Evolutionary conservation across 2,329 filamentous ascomycete species (phyloP).

Genomic region (Hymenoscyphus infarciens): DNA sequence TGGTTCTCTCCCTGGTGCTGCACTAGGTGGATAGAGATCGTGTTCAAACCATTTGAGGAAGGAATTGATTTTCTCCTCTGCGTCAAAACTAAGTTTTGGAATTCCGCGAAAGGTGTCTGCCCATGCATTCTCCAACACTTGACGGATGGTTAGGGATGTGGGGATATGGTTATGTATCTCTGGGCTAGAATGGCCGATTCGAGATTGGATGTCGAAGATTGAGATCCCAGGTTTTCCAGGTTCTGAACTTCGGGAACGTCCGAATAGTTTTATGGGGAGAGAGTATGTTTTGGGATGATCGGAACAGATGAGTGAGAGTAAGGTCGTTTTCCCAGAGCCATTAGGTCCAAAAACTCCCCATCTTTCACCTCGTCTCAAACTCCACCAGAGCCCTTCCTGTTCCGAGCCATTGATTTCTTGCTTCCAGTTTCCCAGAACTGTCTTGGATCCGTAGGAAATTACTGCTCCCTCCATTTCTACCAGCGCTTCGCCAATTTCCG

Average conservation of each 20-base stretch:
- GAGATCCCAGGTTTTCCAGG: constrained; percentile 67
- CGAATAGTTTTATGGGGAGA: constrained; percentile 82
- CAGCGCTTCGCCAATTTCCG: constrained; percentile 58
- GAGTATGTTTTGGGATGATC: constrained; percentile 95
- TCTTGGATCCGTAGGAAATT: constrained; percentile 74
- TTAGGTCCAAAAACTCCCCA: constrained; percentile 95
- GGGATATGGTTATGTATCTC: constrained; percentile 95
- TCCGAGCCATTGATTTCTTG: constrained; percentile 48
- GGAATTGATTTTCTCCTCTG: constrained; percentile 60
- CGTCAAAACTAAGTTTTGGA: constrained; percentile 58
- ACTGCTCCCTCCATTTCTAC: constrained; percentile 85
- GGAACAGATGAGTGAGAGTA: constrained; percentile 87
- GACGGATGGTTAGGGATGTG: constrained; percentile 66
- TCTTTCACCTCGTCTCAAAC: constrained; percentile 74
- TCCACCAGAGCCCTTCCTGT: constrained; percentile 71
- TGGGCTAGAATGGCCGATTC: constrained; percentile 89
- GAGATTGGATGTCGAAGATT: constrained; percentile 86
- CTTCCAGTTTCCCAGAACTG: constrained; percentile 77
- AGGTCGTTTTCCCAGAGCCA: constrained; percentile 91
- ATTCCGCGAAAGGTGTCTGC: constrained; percentile 77
- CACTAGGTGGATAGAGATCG: constrained; percentile 57
- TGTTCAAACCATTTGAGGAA: constrained; percentile 72
- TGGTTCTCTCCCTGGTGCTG: too few relatives aligned
- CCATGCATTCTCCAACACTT: constrained; percentile 82
- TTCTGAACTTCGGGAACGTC: constrained; percentile 72